Percentiles rank a stretch among this genome's conserved stretches.
Conservation (phyloP, 2,329 filamentous ascomycete species). For the Sordariomycetes sp. region DNA sequence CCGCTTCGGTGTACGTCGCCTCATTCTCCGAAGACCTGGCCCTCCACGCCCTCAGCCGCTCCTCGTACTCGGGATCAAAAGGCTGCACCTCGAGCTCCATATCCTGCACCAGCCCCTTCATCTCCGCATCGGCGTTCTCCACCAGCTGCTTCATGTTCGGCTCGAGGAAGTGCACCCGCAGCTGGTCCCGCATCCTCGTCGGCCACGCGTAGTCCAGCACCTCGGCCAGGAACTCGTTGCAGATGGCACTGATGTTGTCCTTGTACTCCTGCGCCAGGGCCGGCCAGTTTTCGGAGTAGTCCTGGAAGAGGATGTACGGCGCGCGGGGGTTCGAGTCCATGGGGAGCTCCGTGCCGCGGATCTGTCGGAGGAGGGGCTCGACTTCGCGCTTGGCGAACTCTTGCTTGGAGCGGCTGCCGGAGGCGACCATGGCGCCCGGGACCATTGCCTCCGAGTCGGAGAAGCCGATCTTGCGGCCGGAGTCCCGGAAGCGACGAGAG, state of each 20-base stretch:
- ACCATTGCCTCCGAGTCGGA: conserved; percentile 11
- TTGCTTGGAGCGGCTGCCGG: conserved; percentile 26
- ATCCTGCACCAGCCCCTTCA: conserved; percentile 30
- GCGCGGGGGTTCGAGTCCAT: conserved; percentile 38
- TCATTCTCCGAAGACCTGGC: conserved; percentile 25
- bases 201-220: conserved; percentile 37
- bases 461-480: conserved; percentile 35
- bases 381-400: conserved; percentile 34
- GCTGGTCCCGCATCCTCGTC: conserved; percentile 33
- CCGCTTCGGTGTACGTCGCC: conserved; percentile 32
- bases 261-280: conserved; percentile 38
- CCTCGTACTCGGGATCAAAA: conserved; percentile 39
- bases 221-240: conserved; percentile 37
- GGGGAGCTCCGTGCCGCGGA: conserved; percentile 36
- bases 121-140: conserved; percentile 30
- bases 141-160: conserved; percentile 31
- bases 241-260: conserved; percentile 38
- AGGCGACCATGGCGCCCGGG: conserved; percentile 10
- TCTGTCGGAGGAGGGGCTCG: conserved; percentile 32
- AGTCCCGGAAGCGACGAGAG: conserved; percentile 30
- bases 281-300: conserved; percentile 38
- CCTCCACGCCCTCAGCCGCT: conserved; percentile 33
- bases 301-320: conserved; percentile 39
- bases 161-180: conserved; percentile 34
- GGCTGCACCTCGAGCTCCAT: conserved; percentile 39